A percentile compares a stretch with the other conserved stretches of the same genome.
Conservation (phyloP, 2,329 filamentous ascomycete species). For the Talaromyces sp. region DNA sequence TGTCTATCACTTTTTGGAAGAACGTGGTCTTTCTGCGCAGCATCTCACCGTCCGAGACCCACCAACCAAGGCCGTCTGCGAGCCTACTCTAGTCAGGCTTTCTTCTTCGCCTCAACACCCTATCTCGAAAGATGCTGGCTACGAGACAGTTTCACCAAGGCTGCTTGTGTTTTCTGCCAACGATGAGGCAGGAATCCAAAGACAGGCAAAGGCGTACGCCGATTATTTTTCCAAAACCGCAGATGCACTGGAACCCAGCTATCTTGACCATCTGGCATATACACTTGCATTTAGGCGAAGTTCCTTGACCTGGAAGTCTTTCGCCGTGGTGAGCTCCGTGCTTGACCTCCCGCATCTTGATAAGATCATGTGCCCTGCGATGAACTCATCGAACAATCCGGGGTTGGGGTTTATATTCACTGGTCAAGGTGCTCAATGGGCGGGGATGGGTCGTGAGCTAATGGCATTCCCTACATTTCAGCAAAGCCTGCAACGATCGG, state of each 20-base stretch:
- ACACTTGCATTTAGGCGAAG: neutral
- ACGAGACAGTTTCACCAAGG: no score
- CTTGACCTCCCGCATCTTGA: neutral
- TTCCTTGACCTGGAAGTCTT: neutral
- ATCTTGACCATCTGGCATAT: neutral
- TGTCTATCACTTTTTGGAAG: slow-evolving; percentile 14
- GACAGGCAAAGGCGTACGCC: neutral
- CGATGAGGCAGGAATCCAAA: neutral
- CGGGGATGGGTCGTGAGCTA: slow-evolving; percentile 18
- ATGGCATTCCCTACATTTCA: slow-evolving; percentile 8
- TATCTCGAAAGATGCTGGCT: no score
- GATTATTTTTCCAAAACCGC: neutral
- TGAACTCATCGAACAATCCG: neutral
- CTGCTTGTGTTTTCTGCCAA: neutral
- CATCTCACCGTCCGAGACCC: no score
- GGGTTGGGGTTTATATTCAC: slow-evolving; percentile 19
- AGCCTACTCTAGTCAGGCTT: no score
- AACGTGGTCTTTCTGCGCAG: no score
- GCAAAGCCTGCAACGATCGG: neutral
- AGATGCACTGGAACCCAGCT: neutral
- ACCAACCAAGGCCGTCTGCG: no score
- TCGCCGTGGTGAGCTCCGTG: neutral
- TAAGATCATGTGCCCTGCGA: neutral
- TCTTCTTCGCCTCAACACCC: no score
- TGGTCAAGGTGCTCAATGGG: slow-evolving; percentile 21